Base-by-base conservation (phyloP, 257 asterid species). In the Buddleja alternifolia region DNA sequence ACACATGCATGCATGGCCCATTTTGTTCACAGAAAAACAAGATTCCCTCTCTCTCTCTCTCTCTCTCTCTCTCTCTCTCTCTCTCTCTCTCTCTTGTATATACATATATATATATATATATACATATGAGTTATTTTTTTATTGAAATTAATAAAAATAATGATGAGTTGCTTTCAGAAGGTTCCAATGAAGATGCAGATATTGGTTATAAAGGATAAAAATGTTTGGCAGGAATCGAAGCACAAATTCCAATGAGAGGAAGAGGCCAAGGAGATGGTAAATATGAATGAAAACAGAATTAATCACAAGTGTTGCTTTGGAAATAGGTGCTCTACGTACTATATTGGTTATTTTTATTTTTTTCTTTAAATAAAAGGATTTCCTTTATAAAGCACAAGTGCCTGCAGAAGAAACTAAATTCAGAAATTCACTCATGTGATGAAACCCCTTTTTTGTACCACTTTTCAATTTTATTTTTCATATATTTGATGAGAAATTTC, bases 1-100 rank as follows among this genome's bases (percentile, higher is more conserved):
- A 67, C n/a, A n/a, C 34, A 29, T 29, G 62, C 92, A 86, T 86
- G 79, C 90, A 73, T 77, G 81, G 86, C 81, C 81, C 80, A 80
- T 68, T 45, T 47, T 66, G 57, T 66, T 67, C 55, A 48, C 63
- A 53, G 61, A 41, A 55, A 77, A 62, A 36, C 60, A 62, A 75
- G 83, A 78, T 75, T 78, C 85, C 69, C 58, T 53, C 29, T 68
- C 48, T 10, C 64, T 10, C 23, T 53, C 37, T 20, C 17, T 11
- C 39, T 21, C 69, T 72, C n/a, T n/a, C n/a, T n/a, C n/a, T n/a
- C n/a, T n/a, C n/a, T n/a, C n/a, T n/a, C n/a, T n/a, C n/a, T n/a
- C n/a, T n/a, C n/a, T n/a, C n/a, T n/a, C n/a, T n/a, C n/a, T n/a
- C n/a, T n/a, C n/a, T n/a, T n/a, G n/a, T n/a, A n/a, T n/a, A n/a